These are phyloP conservation scores for Entelexis paramagnoliae DNA, from an alignment of 1,139 yeast species.

Conservation along the genomic window DNA sequence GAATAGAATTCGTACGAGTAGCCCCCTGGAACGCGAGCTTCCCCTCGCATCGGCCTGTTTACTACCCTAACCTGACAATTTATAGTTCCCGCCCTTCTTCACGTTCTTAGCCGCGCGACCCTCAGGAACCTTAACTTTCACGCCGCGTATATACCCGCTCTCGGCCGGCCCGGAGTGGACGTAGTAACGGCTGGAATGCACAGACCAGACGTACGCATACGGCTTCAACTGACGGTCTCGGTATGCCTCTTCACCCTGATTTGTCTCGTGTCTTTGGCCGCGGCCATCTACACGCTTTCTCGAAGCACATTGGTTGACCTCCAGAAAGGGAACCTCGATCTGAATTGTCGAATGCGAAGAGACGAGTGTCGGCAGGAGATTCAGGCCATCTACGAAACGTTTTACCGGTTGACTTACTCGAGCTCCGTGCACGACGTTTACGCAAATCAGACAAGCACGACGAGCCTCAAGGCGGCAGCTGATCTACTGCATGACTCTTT, in stretches of 20 bases:
- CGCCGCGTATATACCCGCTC: not conserved
- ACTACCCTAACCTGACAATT: not conserved
- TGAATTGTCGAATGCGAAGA: slow-evolving; percentile 70
- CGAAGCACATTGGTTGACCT: slow-evolving; percentile 51
- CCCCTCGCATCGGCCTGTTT: no score
- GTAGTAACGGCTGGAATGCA: slow-evolving; percentile 16
- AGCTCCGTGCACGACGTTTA: slow-evolving; percentile 27
- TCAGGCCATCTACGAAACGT: slow-evolving; percentile 54
- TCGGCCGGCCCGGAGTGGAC: not conserved
- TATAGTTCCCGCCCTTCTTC: not conserved
- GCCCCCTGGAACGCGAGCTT: no score
- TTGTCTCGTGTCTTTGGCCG: slow-evolving; percentile 23
- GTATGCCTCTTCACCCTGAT: slow-evolving; percentile 22
- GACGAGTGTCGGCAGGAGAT: slow-evolving; percentile 67
- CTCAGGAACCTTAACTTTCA: slow-evolving; percentile 4
- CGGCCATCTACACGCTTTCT: slow-evolving; percentile 23
- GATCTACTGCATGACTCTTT: slow-evolving; percentile 21
- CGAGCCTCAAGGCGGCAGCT: slow-evolving; percentile 6
- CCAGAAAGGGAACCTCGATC: slow-evolving; percentile 60
- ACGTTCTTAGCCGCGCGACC: not conserved
- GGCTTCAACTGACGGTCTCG: slow-evolving; percentile 22
- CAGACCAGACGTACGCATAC: slow-evolving; percentile 23
- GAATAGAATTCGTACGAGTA: no score
- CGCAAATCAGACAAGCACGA: slow-evolving; percentile 2
- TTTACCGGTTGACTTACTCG: slow-evolving; percentile 27